Evolutionary conservation across 352 stramenopile species (phyloP).

Genomic region (Phytopythium helicoides): DNA sequence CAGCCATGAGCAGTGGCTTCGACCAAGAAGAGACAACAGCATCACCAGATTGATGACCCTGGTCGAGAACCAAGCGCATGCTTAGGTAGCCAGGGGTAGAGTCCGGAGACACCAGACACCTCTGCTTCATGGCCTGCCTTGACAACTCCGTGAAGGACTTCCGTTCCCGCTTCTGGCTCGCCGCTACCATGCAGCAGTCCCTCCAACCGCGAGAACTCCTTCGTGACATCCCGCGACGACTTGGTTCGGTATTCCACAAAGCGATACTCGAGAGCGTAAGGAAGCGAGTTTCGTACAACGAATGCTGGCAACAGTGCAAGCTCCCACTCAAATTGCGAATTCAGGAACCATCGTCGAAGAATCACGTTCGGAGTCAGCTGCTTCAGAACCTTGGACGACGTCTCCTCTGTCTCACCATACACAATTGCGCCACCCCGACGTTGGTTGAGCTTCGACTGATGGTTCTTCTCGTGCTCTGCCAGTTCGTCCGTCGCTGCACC

Average conservation of each 20-base stretch:
- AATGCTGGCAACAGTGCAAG: conserved; percentile 74
- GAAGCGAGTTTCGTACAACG: conserved; percentile 83
- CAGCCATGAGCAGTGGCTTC: conserved; percentile 83
- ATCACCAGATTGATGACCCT: conserved; percentile 16
- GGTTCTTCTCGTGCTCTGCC: conserved; percentile 45
- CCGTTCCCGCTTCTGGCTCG: conserved; percentile 21
- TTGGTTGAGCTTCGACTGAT: conserved; percentile 47
- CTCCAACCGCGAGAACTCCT: conserved; percentile 67
- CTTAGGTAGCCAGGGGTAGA: conserved; percentile 72
- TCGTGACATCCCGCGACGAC: conserved; percentile 39
- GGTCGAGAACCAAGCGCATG: conserved; percentile 50
- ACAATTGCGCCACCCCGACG: conserved; percentile 69
- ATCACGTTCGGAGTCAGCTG: conserved; percentile 70
- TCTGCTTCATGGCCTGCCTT: conserved; percentile 72
- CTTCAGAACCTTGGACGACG: conserved; percentile 70
- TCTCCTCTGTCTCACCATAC: conserved; percentile 72
- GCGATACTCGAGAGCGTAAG: conserved; percentile 82
- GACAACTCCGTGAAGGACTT: conserved; percentile 49
- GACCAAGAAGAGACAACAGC: conserved; percentile 59
- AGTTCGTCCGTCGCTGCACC: conserved; percentile 51
- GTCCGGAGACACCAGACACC: conserved; percentile 67
- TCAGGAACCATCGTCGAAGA: conserved; percentile 70
- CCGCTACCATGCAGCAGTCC: conserved; percentile 38
- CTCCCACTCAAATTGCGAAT: conserved; percentile 82
- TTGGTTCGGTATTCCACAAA: conserved; percentile 82